phyloP scores from a whole-genome alignment of 306 rosid species.

The Myrica gale region DNA sequence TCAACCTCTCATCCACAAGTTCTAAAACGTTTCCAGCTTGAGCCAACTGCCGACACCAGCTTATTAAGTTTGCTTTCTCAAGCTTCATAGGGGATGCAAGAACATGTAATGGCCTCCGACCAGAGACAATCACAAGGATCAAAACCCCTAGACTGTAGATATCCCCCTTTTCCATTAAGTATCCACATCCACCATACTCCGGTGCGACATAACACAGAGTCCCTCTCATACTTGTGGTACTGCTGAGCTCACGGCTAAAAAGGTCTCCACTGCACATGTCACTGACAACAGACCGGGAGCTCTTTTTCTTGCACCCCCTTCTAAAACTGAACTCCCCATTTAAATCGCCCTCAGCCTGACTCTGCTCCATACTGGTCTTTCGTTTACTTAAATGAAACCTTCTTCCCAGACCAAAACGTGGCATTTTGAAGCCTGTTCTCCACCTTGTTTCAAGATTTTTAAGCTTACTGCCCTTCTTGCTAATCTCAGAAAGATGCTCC shows the following conservation, averaged over 20 bases:
- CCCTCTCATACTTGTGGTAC: conserved; percentile 98
- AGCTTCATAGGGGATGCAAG: conserved; percentile 95
- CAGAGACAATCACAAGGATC: conserved; percentile 85
- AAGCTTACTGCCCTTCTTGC: conserved; percentile 60
- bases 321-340: conserved; percentile 88
- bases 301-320: conserved; percentile 82
- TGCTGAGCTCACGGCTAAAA: conserved; percentile 91
- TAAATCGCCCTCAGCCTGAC: conserved; percentile 46
- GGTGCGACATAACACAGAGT: conserved; percentile 91
- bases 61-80: conserved; percentile 84
- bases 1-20: conserved; percentile 77
- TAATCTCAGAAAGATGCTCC: conserved; percentile 80
- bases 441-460: conserved; percentile 50
- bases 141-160: conserved; percentile 90
- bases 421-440: conserved; percentile 71
- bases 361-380: conserved; percentile 43
- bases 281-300: conserved; percentile 55
- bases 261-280: conserved; percentile 90
- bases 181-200: conserved; percentile 82
- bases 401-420: conserved; percentile 71
- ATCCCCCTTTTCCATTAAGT: conserved; percentile 85
- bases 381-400: conserved; percentile 48
- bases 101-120: conserved; percentile 86
- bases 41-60: conserved; percentile 94
- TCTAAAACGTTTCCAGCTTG: conserved; percentile 74